Base-by-base conservation (phyloP, 1,139 yeast species). In the Geotrichum siamense region DNA sequence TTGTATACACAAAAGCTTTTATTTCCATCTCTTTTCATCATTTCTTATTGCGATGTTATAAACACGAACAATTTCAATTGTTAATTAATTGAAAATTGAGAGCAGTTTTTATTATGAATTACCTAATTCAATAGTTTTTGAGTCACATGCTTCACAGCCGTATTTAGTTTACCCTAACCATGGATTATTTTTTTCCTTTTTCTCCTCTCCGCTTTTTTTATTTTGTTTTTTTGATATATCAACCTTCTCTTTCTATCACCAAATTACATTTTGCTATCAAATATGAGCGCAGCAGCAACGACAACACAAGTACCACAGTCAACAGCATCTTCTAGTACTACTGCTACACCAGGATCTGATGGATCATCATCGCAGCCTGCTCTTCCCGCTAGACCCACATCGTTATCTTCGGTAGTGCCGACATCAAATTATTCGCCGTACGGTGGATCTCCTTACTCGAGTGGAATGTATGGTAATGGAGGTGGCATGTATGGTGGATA, bases 301-400 rank as follows among this genome's bases (percentile, higher is more conserved):
- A 21, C 27, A n/a, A 36, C 45, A 26, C 13, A 28, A n/a, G 17
- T 31, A 9, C 27, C 33, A 16, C 10, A 38, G n/a, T 23, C 38
- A 13, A 29, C 48, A 12, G 5, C 42, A 13, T 12, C 45, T 12
- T 32, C 42, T 3, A 16, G 36, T 13, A 5, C 45, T 8, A 5
- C 41, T 1, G 20, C 44, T 15, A 9, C 31, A 2, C 10, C 43
- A 2, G 9, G 32, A 5, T n/a, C 38, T 15, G 10, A 22, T 5
- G 5, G 41, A 5, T 15, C 33, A 19, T 15, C 41, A 2, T 32
- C 34, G 9, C 17, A 40, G 15, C 26, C 43, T 3, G 45, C 43
- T 6, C 25, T 47, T 5, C 49, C 49, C 2, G 44, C 45, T 12
- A 25, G 49, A 17, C 47, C 49, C 5, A 44, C 45, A 2, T 37